Conservation (phyloP, 495 filamentous ascomycete genomes). For the Pseudomonodictys pantanalensis region DNA sequence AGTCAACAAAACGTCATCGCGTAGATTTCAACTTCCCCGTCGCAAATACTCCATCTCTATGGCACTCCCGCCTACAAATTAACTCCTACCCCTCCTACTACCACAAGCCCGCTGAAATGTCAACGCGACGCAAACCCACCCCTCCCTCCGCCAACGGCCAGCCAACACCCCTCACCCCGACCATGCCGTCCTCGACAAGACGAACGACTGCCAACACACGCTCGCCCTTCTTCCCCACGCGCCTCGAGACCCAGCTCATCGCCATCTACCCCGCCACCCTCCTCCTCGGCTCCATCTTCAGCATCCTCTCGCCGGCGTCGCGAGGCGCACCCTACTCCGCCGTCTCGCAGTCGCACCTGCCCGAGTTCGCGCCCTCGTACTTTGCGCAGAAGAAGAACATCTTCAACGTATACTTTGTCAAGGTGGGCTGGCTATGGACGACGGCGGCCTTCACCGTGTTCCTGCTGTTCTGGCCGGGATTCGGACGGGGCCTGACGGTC, state of each 20-base stretch:
- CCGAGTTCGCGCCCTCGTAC: constrained; percentile 68
- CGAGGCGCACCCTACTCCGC: constrained; percentile 57
- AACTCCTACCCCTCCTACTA: background rate
- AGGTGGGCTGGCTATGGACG: constrained; percentile 91
- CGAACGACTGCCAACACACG: constrained; percentile 4
- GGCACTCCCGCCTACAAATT: background rate
- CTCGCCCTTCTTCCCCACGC: constrained; percentile 59
- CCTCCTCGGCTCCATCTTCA: constrained; percentile 75
- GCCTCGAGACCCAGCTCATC: constrained; percentile 59
- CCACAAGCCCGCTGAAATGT: constrained; percentile 14
- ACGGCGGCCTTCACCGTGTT: constrained; percentile 66
- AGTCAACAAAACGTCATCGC: constrained; percentile 1
- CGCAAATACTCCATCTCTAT: background rate
- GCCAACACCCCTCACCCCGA: constrained; percentile 24
- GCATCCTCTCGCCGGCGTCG: constrained; percentile 67
- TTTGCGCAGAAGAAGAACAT: constrained; percentile 90
- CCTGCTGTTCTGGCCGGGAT: constrained; percentile 56
- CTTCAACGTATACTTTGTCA: constrained; percentile 89
- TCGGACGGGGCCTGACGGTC: constrained; percentile 41
- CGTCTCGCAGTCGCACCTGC: constrained; percentile 55
- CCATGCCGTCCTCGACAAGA: constrained; percentile 16
- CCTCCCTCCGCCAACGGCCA: constrained; percentile 9
- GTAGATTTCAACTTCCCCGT: background rate
- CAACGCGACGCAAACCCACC: constrained; percentile 22
- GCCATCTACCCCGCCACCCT: constrained; percentile 73